Conservation (phyloP, 768 basidiomycete species). For the Kwoniella newhampshirensis region DNA sequence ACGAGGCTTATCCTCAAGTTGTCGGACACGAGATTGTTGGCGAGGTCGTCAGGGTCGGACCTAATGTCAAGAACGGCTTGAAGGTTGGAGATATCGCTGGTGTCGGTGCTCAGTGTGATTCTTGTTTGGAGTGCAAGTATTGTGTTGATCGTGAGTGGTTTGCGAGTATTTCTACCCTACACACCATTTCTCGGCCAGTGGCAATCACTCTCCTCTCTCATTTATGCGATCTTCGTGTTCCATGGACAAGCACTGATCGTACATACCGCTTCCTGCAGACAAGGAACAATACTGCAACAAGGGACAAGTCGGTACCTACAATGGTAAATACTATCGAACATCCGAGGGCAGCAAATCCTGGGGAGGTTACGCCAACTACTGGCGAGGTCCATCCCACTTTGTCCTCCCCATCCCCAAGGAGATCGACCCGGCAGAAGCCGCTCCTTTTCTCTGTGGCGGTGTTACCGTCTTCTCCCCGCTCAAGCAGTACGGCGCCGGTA, state of each 20-base stretch:
- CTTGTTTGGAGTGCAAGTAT: conserved; percentile 58
- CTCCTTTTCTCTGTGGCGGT: conserved; percentile 50
- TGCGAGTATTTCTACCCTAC: background rate
- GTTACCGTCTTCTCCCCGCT: conserved; percentile 48
- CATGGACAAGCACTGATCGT: background rate
- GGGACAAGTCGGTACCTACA: conserved; percentile 39
- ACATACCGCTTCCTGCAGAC: conserved; percentile 4
- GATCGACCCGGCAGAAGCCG: conserved; percentile 56
- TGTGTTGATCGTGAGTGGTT: conserved; percentile 56
- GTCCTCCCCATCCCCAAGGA: conserved; percentile 66
- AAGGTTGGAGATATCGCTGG: conserved; percentile 65
- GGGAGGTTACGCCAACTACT: conserved; percentile 50
- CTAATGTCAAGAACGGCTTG: conserved; percentile 58
- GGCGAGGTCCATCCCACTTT: conserved; percentile 57
- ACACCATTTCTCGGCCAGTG: background rate
- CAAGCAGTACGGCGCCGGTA: conserved; percentile 43
- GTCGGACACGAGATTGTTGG: conserved; percentile 60
- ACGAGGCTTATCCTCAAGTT: conserved; percentile 37
- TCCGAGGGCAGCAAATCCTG: conserved; percentile 38
- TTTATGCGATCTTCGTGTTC: too few relatives aligned
- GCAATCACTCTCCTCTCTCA: too few relatives aligned
- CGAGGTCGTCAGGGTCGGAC: conserved; percentile 56
- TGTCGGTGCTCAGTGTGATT: conserved; percentile 59
- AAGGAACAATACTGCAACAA: conserved; percentile 32
- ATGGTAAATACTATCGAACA: conserved; percentile 35